Evolutionary conservation across 257 asterid species (phyloP).

Genomic region (Solanum pinnatisectum): DNA sequence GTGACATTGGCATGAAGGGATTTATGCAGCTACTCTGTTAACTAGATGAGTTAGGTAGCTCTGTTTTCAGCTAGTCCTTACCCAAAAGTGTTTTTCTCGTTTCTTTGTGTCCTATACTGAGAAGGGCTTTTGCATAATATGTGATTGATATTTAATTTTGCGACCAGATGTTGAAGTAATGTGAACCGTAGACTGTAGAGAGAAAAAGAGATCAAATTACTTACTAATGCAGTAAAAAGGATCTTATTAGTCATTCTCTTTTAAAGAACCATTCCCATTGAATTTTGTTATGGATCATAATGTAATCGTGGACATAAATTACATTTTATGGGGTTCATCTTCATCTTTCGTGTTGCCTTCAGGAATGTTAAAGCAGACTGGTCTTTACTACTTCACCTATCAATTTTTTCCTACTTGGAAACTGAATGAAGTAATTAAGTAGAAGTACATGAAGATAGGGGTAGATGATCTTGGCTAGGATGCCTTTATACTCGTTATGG

Average conservation of each 20-base stretch:
- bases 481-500: not conserved
- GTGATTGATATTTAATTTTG: not conserved
- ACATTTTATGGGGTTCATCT: not conserved
- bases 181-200: not conserved
- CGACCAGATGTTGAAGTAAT: not conserved
- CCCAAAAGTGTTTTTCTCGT: not conserved
- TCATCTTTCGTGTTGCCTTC: not conserved
- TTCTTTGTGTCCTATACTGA: not conserved
- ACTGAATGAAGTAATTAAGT: not conserved
- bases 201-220: not conserved
- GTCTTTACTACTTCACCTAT: not conserved
- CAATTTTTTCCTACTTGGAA: not conserved
- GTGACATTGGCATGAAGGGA: not conserved
- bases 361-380: not conserved
- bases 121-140: not conserved
- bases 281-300: not conserved
- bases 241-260: not conserved
- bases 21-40: not conserved
- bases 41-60: not conserved
- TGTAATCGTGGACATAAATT: not conserved
- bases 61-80: not conserved
- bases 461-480: not conserved
- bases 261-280: not conserved
- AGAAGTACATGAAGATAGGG: not conserved
- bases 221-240: not conserved